phyloP scores from a whole-genome alignment of 768 basidiomycete species.

The Xerocomellus intermedius region DNA sequence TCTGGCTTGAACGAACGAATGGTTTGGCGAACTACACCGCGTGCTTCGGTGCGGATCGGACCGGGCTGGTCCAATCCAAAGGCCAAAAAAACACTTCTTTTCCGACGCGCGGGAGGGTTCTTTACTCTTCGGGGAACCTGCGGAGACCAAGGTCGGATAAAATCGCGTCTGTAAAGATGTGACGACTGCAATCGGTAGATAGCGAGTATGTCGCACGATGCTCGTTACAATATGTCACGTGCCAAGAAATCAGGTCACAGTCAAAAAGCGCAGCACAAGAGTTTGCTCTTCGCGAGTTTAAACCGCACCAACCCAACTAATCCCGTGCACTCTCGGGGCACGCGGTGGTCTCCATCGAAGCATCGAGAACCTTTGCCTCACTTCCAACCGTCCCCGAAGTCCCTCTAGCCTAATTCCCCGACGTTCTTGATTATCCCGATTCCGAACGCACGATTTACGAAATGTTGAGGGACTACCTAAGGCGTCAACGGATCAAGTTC shows the following conservation, averaged over 20 bases:
- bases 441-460: constrained; percentile 11
- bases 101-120: too few species aligned
- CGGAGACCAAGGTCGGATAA: too few species aligned
- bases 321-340: not conserved
- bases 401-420: not conserved
- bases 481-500: constrained; percentile 33
- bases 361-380: not conserved
- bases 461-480: constrained; percentile 32
- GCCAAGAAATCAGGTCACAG: constrained; percentile 11
- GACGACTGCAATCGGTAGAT: too few species aligned
- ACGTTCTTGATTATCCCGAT: not conserved
- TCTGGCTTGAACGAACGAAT: too few species aligned
- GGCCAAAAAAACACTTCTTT: too few species aligned
- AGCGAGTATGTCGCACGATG: too few species aligned
- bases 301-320: not conserved
- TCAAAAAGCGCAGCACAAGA: not conserved
- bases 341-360: not conserved
- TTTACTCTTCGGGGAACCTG: too few species aligned
- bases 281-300: constrained; percentile 1
- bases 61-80: too few species aligned
- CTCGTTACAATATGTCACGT: constrained; percentile 30
- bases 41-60: too few species aligned
- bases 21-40: too few species aligned
- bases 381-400: not conserved
- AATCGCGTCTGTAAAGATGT: too few species aligned